Percentiles rank a stretch among this genome's conserved stretches.
Conservation (phyloP, 805 yeast species). For the Debaryomyces hansenii region DNA sequence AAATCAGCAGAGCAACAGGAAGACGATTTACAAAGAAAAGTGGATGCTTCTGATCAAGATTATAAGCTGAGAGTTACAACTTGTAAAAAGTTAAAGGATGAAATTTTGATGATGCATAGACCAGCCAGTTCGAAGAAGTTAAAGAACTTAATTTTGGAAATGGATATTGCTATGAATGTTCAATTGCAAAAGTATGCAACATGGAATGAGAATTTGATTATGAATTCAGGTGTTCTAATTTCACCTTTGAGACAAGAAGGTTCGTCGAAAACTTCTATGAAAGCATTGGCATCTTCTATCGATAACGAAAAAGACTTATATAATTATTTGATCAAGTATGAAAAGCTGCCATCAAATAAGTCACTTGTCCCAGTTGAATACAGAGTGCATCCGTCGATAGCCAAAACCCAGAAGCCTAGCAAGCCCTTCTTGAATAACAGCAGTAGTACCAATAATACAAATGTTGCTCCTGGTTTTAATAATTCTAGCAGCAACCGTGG, state of each 20-base stretch:
- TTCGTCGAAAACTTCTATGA: constrained; percentile 62
- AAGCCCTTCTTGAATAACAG: constrained; percentile 33
- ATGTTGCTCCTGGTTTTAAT: not conserved
- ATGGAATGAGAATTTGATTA: constrained; percentile 76
- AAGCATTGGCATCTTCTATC: constrained; percentile 68
- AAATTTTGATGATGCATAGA: constrained; percentile 68
- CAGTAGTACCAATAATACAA: not conserved
- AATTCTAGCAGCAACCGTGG: not conserved
- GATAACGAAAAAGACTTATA: constrained; percentile 84
- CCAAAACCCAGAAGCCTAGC: constrained; percentile 26
- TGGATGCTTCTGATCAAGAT: constrained; percentile 82
- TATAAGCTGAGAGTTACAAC: constrained; percentile 74
- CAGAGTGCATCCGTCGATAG: constrained; percentile 66
- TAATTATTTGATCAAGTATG: constrained; percentile 57
- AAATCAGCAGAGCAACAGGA: constrained; percentile 85
- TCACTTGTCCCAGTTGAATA: constrained; percentile 67
- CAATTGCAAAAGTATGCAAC: constrained; percentile 89
- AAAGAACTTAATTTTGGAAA: constrained; percentile 76
- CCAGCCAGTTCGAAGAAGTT: constrained; percentile 74
- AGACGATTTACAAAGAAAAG: constrained; percentile 80
- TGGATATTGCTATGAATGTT: constrained; percentile 85
- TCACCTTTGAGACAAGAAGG: constrained; percentile 65
- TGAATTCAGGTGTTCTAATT: constrained; percentile 82
- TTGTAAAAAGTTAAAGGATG: constrained; percentile 72
- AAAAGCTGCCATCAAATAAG: constrained; percentile 38